Conservation (phyloP, 805 yeast genomes). For the Yamadazyma tumulicola region DNA sequence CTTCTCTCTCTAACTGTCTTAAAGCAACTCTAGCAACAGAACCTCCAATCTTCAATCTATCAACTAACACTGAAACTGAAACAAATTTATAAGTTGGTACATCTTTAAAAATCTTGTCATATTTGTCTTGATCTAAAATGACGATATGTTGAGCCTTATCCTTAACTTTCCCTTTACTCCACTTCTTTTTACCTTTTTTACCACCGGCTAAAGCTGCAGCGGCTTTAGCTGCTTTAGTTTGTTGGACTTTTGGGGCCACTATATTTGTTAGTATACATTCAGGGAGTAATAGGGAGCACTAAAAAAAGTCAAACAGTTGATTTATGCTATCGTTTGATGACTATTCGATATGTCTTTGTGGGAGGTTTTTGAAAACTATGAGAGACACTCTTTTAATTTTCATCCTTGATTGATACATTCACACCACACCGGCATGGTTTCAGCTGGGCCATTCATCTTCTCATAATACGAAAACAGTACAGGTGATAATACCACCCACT, state of each 20-base stretch:
- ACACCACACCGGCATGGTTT: no score
- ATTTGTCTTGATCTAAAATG: conserved; percentile 95
- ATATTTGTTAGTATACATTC: conserved; percentile 28
- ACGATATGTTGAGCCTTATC: conserved; percentile 99
- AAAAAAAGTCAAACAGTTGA: no score
- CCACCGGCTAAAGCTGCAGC: conserved; percentile 99
- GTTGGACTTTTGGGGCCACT: conserved; percentile 99
- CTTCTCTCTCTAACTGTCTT: conserved; percentile 90
- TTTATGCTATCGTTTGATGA: no score
- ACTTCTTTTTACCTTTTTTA: conserved; percentile 99
- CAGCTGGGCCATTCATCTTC: no score
- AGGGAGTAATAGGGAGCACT: not conserved
- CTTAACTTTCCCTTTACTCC: conserved; percentile 99
- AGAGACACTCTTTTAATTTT: no score
- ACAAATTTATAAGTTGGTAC: conserved; percentile 98
- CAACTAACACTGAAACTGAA: conserved; percentile 97
- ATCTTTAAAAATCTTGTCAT: conserved; percentile 99
- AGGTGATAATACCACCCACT: no score
- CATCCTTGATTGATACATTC: no score
- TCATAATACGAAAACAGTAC: no score
- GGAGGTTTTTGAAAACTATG: no score
- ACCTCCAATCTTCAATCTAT: conserved; percentile 99
- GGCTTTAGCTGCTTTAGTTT: conserved; percentile 99
- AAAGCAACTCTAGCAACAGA: conserved; percentile 98
- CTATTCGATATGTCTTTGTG: no score